phyloP scores from a whole-genome alignment of 192 early-diverging fungal genomes.

The Obelidium mucronatum region DNA sequence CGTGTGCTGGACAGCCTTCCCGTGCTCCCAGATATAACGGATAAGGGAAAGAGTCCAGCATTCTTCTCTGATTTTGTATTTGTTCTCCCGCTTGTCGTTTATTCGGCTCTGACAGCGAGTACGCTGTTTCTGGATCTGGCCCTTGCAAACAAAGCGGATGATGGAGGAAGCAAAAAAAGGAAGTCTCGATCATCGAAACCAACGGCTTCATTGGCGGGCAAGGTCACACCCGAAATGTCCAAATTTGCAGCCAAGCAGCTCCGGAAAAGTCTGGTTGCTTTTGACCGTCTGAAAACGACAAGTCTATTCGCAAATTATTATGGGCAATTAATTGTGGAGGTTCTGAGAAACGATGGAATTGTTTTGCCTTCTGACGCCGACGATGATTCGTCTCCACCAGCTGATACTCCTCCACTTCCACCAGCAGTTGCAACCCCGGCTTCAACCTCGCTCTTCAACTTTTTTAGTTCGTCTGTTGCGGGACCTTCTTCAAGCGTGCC shows the following conservation, averaged over 20 bases:
- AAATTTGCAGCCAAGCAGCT: slow-evolving; percentile 36
- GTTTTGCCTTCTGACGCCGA: slow-evolving; percentile 4
- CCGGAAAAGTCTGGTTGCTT: slow-evolving; percentile 43
- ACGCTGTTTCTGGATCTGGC: slow-evolving; percentile 55
- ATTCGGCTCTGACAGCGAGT: slow-evolving; percentile 47
- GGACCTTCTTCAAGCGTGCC: background rate
- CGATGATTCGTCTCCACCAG: slow-evolving; percentile 1
- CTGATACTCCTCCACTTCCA: background rate
- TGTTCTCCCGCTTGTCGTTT: slow-evolving; percentile 56
- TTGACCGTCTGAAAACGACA: slow-evolving; percentile 49
- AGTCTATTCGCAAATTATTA: slow-evolving; percentile 54
- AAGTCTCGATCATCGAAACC: slow-evolving; percentile 5
- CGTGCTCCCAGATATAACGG: background rate
- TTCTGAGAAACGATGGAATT: slow-evolving; percentile 38
- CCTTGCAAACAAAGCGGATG: slow-evolving; percentile 32
- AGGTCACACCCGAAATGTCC: slow-evolving; percentile 12
- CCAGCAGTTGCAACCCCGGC: background rate
- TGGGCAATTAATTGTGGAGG: slow-evolving; percentile 51
- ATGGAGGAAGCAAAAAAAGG: slow-evolving; percentile 27
- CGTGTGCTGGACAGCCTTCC: slow-evolving; percentile 46
- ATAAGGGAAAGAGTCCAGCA: slow-evolving; percentile 16
- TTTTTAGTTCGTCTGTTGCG: background rate
- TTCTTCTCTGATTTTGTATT: slow-evolving; percentile 38
- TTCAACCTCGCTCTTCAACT: background rate
- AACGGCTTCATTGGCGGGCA: slow-evolving; percentile 6